Evolutionary conservation across 2,329 filamentous ascomycete species (phyloP).

Genomic region (Arthrobotrys musiformis): DNA sequence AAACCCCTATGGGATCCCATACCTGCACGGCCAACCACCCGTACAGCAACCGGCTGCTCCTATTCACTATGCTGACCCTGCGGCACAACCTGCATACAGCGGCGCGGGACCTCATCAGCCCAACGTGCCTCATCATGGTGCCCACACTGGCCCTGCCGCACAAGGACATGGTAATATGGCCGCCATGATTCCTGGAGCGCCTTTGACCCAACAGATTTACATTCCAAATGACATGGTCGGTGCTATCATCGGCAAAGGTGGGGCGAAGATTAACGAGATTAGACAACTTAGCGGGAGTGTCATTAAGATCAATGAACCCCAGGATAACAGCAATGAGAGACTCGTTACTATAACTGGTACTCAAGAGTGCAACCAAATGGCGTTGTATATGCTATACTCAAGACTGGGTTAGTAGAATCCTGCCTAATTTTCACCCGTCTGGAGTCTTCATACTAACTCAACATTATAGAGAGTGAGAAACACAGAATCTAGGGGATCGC

Average conservation of each 20-base stretch:
- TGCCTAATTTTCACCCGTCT: constrained; percentile 62
- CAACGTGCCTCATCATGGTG: constrained; percentile 70
- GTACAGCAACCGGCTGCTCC: constrained; percentile 72
- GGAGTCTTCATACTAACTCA: constrained; percentile 50
- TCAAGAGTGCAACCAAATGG: constrained; percentile 99
- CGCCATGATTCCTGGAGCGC: constrained; percentile 79
- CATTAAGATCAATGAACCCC: constrained; percentile 99
- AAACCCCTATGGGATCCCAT: constrained; percentile 75
- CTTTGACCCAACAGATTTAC: constrained; percentile 96
- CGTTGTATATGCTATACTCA: constrained; percentile 98
- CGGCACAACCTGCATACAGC: constrained; percentile 78
- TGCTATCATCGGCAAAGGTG: constrained; percentile 98
- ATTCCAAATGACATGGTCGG: constrained; percentile 99
- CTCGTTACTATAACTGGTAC: constrained; percentile 97
- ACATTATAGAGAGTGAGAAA: constrained; percentile 76
- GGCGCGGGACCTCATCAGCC: constrained; percentile 83
- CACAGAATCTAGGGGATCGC: constrained; percentile 73
- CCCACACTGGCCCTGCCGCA: constrained; percentile 75
- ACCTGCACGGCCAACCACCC: constrained; percentile 76
- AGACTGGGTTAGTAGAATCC: constrained; percentile 78
- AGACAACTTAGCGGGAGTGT: constrained; percentile 95
- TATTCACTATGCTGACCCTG: constrained; percentile 82
- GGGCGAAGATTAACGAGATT: constrained; percentile 99
- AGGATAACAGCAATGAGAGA: constrained; percentile 98
- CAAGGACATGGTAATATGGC: constrained; percentile 73